Evolutionary conservation across 2,329 filamentous ascomycete species (phyloP).

Genomic region (Aphanoascus verrucosus): DNA sequence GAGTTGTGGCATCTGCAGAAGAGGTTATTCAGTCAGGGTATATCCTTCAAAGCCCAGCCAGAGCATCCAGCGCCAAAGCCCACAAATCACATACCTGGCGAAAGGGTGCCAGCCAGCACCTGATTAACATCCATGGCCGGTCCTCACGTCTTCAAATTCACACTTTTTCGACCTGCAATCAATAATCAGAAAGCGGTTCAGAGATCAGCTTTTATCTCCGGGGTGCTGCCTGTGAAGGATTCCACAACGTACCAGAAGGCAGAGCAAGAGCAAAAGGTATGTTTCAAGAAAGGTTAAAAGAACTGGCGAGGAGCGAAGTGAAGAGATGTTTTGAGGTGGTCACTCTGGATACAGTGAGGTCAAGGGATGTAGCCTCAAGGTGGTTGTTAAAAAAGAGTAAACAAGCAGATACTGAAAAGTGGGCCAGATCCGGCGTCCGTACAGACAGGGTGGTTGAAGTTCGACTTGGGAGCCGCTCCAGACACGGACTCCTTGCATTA

Average conservation of each 20-base stretch:
- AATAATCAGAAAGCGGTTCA: conserved; percentile 3
- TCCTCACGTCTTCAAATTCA: conserved; percentile 1
- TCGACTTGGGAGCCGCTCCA: background rate
- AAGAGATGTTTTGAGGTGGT: background rate
- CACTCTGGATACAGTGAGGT: background rate
- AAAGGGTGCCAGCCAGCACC: conserved; percentile 94
- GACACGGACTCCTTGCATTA: background rate
- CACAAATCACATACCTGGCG: conserved; percentile 57
- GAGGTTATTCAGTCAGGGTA: background rate
- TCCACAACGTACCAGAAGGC: conserved; percentile 8
- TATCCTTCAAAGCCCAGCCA: background rate
- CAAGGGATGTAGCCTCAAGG: conserved; percentile 3
- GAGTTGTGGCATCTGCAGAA: conserved; percentile 67
- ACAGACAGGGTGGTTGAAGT: background rate
- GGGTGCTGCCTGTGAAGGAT: background rate
- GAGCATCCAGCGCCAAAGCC: background rate
- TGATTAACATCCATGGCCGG: conserved; percentile 89
- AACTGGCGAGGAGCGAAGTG: background rate
- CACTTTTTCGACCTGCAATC: conserved; percentile 1
- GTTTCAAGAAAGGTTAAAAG: background rate
- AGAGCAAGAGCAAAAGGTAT: background rate
- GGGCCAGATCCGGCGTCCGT: conserved; percentile 5
- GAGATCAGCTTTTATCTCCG: conserved; percentile 4
- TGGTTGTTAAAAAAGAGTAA: conserved; percentile 11
- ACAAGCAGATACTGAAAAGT: conserved; percentile 11